Evolutionary conservation across 148 eudicot species (phyloP), one percentile per base, ranked within the genome.

Genomic region (Mesembryanthemum crystallinum): DNA sequence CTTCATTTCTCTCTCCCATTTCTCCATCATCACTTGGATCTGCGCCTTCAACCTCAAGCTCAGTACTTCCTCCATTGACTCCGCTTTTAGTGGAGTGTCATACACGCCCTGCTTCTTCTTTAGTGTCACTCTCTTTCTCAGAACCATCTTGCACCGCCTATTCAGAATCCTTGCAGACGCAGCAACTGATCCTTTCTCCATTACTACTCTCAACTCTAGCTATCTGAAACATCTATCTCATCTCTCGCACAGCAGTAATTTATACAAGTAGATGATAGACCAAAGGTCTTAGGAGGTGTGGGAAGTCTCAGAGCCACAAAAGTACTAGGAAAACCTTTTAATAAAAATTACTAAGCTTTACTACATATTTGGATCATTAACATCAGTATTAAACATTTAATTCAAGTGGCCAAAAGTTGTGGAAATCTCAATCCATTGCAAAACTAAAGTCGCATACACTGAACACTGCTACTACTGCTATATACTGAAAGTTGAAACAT

Each of bases 1-100:
- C 76, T 67, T 83, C 82, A 27, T 67, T 79, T 21, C 24, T 51
- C 12, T 59, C 28, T 59, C 64, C 64, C 64, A 59, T 11, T 18
- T 59, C 64, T 23, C 30, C 29, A 59, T 59, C 64, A 59, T 24
- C 64, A 27, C 64, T 59, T 59, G 5, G 14, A 59, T 59, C 64
- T 59, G 30, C 20, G 64, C 29, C 28, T 1, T 18, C 30, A 17
- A n/a, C 32, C 42, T 67, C 23, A 3, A 7, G 4, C 30, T 14
- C 23, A 33, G 2, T 24, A n/a, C 37, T 10, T 18, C 67, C 10
- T 7, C 45, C 45, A 64, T 21, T 24, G 35, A 39, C 24, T 64
- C 43, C 20, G 29, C 43, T 25, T 64, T 32, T 21, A 43, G 15
- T 21, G 67, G 15, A 25, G 45, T 42, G 18, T 24, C 54, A 67